Evolutionary conservation across 257 asterid species (phyloP).

Genomic region (Salvia miltiorrhiza): DNA sequence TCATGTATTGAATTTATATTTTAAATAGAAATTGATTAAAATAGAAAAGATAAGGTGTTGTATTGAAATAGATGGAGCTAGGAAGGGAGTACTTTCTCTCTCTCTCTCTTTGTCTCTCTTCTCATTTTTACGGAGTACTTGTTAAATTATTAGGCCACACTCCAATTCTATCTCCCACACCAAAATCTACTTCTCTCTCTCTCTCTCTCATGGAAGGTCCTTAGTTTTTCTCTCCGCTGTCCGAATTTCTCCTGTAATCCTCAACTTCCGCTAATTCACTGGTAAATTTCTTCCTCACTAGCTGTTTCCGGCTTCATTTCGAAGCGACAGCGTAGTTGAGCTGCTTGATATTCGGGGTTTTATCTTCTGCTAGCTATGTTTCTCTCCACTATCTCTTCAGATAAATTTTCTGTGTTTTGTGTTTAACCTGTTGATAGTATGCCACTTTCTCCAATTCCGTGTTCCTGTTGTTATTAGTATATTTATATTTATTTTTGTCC

Average conservation of each 20-base stretch:
- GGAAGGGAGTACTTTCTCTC: too few species aligned
- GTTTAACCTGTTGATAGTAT: background rate
- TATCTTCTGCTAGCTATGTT: background rate
- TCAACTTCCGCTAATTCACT: background rate
- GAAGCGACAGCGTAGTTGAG: background rate
- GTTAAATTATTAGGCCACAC: slow-evolving; percentile 16
- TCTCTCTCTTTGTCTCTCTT: background rate
- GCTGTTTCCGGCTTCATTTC: slow-evolving; percentile 4
- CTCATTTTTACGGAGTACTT: background rate
- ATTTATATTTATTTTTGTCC: background rate
- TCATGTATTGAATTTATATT: too few species aligned
- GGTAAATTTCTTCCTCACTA: background rate
- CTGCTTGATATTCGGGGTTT: background rate
- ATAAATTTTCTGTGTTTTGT: background rate
- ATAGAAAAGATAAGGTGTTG: too few species aligned
- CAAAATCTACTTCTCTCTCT: slow-evolving; percentile 16
- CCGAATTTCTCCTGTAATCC: slow-evolving; percentile 10
- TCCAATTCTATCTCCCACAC: slow-evolving; percentile 12
- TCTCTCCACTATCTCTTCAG: background rate
- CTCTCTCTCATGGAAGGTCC: slow-evolving; percentile 24
- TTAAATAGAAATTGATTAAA: too few species aligned
- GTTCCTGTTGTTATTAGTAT: background rate
- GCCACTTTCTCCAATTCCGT: background rate
- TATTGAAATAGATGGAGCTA: too few species aligned
- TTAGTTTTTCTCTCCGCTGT: slow-evolving; percentile 15